Evolutionary conservation across 495 filamentous ascomycete species (phyloP).

Genomic region (Aspergillus ostianus): DNA sequence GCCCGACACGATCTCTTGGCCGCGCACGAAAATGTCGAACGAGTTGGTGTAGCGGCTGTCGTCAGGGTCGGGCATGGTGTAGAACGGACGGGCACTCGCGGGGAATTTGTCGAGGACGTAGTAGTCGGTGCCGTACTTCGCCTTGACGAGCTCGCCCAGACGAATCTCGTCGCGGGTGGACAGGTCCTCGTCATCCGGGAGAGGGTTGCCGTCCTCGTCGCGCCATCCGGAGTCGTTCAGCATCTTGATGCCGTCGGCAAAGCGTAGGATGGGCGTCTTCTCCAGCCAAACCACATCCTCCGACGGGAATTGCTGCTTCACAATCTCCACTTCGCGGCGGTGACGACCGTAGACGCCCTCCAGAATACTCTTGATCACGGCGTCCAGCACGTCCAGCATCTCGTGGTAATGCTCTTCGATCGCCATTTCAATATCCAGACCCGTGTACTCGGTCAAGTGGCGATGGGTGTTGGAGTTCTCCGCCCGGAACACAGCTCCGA

Average conservation of each 20-base stretch:
- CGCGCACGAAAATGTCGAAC: conserved; percentile 92
- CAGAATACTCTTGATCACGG: conserved; percentile 80
- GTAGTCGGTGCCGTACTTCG: conserved; percentile 86
- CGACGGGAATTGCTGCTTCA: conserved; percentile 65
- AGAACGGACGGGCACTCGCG: conserved; percentile 78
- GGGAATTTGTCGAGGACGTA: conserved; percentile 96
- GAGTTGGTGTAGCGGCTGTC: conserved; percentile 78
- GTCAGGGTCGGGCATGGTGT: conserved; percentile 84
- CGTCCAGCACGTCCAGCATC: conserved; percentile 72
- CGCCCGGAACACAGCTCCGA: conserved; percentile 86
- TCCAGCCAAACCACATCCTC: conserved; percentile 77
- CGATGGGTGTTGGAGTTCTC: conserved; percentile 94
- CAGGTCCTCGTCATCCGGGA: conserved; percentile 73
- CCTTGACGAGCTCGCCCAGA: conserved; percentile 76
- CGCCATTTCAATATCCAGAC: conserved; percentile 94
- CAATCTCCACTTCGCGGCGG: conserved; percentile 64
- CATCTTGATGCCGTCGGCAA: conserved; percentile 74
- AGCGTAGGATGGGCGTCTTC: conserved; percentile 76
- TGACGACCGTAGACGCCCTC: conserved; percentile 62
- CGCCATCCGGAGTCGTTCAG: conserved; percentile 79
- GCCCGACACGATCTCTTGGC: conserved; percentile 88
- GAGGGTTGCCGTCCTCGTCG: conserved; percentile 67
- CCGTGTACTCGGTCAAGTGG: conserved; percentile 94
- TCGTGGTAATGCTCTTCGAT: conserved; percentile 89
- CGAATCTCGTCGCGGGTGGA: conserved; percentile 84